phyloP scores from a whole-genome alignment of 1,139 yeast genomes.

The Zygotorulaspora mrakii region DNA sequence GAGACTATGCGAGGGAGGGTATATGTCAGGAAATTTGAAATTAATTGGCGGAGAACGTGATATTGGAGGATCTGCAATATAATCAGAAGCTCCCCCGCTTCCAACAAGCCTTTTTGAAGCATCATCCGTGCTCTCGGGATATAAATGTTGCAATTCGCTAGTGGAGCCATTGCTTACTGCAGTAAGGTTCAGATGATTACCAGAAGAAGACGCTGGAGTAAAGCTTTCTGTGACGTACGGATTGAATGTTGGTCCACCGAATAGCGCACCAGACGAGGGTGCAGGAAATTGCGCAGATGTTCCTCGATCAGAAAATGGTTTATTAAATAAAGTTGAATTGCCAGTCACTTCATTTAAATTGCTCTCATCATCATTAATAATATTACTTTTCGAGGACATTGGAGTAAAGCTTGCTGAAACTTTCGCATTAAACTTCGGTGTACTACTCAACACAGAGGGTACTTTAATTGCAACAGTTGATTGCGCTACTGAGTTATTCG shows the following conservation, averaged over 20 bases:
- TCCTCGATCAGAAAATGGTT: not conserved
- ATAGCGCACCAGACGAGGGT: slow-evolving; percentile 19
- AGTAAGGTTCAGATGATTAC: slow-evolving; percentile 16
- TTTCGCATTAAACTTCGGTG: slow-evolving; percentile 35
- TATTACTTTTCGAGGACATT: slow-evolving; percentile 15
- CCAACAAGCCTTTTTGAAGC: slow-evolving; percentile 7
- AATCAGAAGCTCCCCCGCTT: slow-evolving; percentile 3
- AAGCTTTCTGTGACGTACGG: slow-evolving; percentile 36
- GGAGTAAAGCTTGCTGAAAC: slow-evolving; percentile 37
- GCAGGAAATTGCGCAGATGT: slow-evolving; percentile 8
- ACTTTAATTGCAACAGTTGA: slow-evolving; percentile 3
- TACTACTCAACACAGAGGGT: slow-evolving; percentile 8
- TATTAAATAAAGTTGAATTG: not conserved
- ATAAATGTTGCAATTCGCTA: slow-evolving; percentile 3
- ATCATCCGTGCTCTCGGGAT: slow-evolving; percentile 6
- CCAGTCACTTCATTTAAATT: slow-evolving; percentile 3
- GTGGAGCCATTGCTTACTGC: slow-evolving; percentile 3
- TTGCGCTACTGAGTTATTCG: not conserved
- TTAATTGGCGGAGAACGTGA: slow-evolving; percentile 14
- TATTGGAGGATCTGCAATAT: slow-evolving; percentile 3
- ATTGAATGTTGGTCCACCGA: slow-evolving; percentile 29
- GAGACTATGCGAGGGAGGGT: slow-evolving; percentile 42
- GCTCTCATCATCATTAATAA: slow-evolving; percentile 1
- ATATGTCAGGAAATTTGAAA: slow-evolving; percentile 31
- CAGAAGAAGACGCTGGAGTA: slow-evolving; percentile 30